Percentiles rank a stretch among this genome's conserved stretches.
Evolutionary conservation across 805 yeast species (phyloP).

Genomic region (Sugiyamaella marilandica): DNA sequence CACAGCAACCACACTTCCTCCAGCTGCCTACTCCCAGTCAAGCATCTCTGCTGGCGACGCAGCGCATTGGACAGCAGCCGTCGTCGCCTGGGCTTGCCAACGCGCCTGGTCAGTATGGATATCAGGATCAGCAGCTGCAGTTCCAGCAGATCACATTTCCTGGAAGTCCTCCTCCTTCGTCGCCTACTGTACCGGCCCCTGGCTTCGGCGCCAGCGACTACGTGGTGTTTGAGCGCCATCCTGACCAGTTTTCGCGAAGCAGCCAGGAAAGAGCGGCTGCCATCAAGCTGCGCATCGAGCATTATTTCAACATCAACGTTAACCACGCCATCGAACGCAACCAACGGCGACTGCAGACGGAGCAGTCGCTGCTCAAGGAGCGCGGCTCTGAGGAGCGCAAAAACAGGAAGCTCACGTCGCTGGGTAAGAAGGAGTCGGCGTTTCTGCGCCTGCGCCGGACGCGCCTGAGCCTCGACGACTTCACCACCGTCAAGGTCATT

Average conservation of each 20-base stretch:
- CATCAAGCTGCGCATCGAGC: constrained; percentile 74
- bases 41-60: constrained; percentile 21
- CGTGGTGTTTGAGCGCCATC: constrained; percentile 76
- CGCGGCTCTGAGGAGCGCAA: constrained; percentile 81
- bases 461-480: constrained; percentile 74
- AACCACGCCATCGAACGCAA: constrained; percentile 92
- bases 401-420: constrained; percentile 69
- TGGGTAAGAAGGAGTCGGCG: constrained; percentile 86
- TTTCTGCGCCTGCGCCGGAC: constrained; percentile 82
- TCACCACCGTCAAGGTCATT: constrained; percentile 79
- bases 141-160: constrained; percentile 11
- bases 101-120: constrained; percentile 1
- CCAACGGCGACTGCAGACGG: constrained; percentile 84
- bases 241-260: constrained; percentile 64
- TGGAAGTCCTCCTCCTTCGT: constrained; percentile 18
- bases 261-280: constrained; percentile 84
- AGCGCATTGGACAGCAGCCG: constrained; percentile 11
- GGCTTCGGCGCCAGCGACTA: constrained; percentile 36
- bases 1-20: constrained; percentile 16
- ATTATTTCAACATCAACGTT: constrained; percentile 79
- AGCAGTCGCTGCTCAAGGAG: constrained; percentile 62
- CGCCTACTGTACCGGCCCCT: constrained; percentile 24
- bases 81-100: not conserved
- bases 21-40: constrained; percentile 21
- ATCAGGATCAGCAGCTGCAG: constrained; percentile 16